These are phyloP conservation scores for Atkinsonella texensis DNA, from an alignment of 2,329 filamentous ascomycete genomes.

Conservation along the genomic window DNA sequence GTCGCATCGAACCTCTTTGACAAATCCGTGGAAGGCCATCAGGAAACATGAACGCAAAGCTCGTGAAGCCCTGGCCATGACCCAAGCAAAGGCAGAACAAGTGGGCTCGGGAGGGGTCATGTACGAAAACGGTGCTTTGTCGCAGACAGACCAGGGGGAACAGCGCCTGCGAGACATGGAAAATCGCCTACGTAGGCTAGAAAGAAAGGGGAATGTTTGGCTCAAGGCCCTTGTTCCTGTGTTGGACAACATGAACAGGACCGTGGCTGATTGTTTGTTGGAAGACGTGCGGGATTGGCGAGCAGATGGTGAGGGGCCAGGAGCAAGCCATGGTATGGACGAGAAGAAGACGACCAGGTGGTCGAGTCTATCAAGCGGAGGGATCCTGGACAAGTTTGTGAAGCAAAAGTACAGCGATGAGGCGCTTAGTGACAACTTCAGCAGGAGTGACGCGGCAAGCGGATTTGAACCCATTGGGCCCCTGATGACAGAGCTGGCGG, in stretches of 20 bases:
- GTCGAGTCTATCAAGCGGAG: slow-evolving; percentile 16
- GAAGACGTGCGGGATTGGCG: slow-evolving; percentile 16
- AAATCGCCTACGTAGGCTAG: slow-evolving; percentile 31
- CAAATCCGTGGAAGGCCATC: slow-evolving; percentile 21
- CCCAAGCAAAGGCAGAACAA: slow-evolving; percentile 12
- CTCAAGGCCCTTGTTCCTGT: slow-evolving; percentile 31
- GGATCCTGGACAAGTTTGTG: slow-evolving; percentile 18
- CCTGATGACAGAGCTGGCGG: slow-evolving; percentile 31
- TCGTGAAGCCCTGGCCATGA: slow-evolving; percentile 11
- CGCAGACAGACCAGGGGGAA: slow-evolving; percentile 22
- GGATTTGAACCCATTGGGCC: slow-evolving; percentile 31
- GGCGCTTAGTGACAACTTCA: slow-evolving; percentile 14
- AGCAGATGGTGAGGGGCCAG: slow-evolving; percentile 19
- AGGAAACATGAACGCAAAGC: slow-evolving; percentile 16
- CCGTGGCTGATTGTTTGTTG: slow-evolving; percentile 14
- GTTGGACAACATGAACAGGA: slow-evolving; percentile 30
- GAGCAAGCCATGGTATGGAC: slow-evolving; percentile 6
- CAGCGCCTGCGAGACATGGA: slow-evolving; percentile 35
- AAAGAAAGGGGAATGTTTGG: slow-evolving; percentile 35
- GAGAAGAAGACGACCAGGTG: slow-evolving; percentile 12
- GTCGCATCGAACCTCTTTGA: slow-evolving; percentile 19
- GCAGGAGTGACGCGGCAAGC: slow-evolving; percentile 18
- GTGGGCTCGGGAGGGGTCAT: slow-evolving; percentile 13
- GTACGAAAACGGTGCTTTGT: slow-evolving; percentile 12
- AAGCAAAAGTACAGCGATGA: slow-evolving; percentile 7